Evolutionary conservation across 139 green algal genomes (phyloP), one percentile per base, ranked within the genome.

Genomic region (Eudorina sp.): DNA sequence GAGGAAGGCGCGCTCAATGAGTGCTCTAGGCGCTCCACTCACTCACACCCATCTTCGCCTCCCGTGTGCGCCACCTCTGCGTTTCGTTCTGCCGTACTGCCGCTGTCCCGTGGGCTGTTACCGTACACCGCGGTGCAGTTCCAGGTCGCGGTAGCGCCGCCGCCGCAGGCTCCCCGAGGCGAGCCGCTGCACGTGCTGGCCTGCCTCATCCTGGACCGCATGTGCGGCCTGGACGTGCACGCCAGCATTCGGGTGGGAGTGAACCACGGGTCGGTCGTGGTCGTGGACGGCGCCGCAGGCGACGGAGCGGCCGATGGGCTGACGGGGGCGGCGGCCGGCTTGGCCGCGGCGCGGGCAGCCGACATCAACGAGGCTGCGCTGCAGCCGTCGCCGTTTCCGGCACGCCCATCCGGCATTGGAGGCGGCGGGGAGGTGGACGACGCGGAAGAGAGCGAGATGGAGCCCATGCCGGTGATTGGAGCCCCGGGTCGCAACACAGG

Each of bases 191-290:
- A 86, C 46, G 46, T 96, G 18, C 73, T 96, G 53, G 94, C 91
- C 11, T 92, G 85, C 23, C 62, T 96, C 21, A 85, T 96, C 34
- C 51, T 93, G 13, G 90, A 93, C 66, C 46, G 53, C 8, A 48
- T 93, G 41, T 89, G 95, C 53, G 94, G 94, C 25, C 27, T 94
- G 79, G 94, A 96, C 55, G 29, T 88, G 8, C 85, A 83, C 53
- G 75, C 68, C 46, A 70, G 9, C 46, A 0, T 81, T 19, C 48
- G 34, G n/a, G 64, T 85, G 5, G 25, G 36, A 29, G 21, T 81
- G n/a, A 81, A 1, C n/a, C 46, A 62, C 31, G 70, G 70, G 70
- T 79, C 70, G 41, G 29, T 58, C 41, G 25, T 55, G 40, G 46
- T 68, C 6, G 66, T 25, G 16, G 66, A 75, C 38, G 66, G 66